Base-by-base conservation (phyloP, 2,329 filamentous ascomycete species). In the Stenocarpella maydis region DNA sequence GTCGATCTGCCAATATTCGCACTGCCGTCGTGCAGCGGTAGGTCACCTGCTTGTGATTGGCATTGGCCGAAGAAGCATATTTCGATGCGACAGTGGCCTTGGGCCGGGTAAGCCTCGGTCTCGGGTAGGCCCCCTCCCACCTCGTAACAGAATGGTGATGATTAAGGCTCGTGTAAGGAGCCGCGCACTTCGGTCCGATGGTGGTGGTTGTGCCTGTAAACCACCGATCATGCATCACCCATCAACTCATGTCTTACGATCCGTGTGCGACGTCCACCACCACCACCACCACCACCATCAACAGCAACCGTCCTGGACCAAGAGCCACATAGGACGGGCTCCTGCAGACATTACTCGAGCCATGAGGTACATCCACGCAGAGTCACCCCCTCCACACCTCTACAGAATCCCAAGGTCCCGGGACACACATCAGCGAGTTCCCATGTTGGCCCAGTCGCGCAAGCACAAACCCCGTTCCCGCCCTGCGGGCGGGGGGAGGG, bases 151-250 rank as follows among this genome's bases (percentile, higher is more conserved):
- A 39, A 49, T 31, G 47, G 52, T 58, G 49, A 58, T 58, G n/a
- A 37, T 43, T 24, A 58, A 41, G 31, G 58, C 58, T 63, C 49
- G 58, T 63, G 58, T 63, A 49, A 63, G 58, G 43, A 49, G 21
- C 58, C 43, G 28, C 12, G 28, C 43, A 37, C 41, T 63, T 4
- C 15, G 28, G 28, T 49, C 34, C 34, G 10, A 31, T 49, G n/a
- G n/a, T 24, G 26, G 65, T 67, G 65, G 28, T 24, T 39, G 65
- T 67, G 65, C 65, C 65, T 67, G 52, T 41, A 41, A 67, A 55
- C 58, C 52, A 24, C 19, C 58, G 41, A 61, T 61, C 58, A 28
- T 2, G 37, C 58, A 47, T 52, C 52, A 67, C 21, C 41, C 31
- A 67, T 67, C 65, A 55, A 58, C 52, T 21, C 49, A 67, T 58